Conservation (phyloP, 495 filamentous ascomycete species). For the Penicillium angulare region DNA sequence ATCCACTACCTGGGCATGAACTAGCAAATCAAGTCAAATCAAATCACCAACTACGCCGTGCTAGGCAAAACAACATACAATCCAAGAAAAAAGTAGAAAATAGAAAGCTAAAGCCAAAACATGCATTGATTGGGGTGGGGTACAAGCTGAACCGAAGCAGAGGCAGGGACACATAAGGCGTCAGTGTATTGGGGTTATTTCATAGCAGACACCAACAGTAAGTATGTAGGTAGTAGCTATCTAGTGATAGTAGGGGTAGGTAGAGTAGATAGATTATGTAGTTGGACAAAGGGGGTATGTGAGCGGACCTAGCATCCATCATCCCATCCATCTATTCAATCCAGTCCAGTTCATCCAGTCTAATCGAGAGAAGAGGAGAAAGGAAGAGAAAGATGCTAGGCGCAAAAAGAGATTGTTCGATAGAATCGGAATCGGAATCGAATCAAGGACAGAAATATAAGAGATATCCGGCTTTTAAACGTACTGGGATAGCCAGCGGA, state of each 20-base stretch:
- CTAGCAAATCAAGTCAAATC: not conserved
- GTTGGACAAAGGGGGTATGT: not conserved
- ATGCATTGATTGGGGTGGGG: constrained; percentile 5
- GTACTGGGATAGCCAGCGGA: constrained; percentile 56
- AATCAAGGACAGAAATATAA: not conserved
- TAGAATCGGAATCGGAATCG: no score
- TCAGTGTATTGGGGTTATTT: not conserved
- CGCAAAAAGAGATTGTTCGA: not conserved
- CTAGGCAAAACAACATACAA: not conserved
- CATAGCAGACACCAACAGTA: no score
- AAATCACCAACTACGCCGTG: not conserved
- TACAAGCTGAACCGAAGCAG: not conserved
- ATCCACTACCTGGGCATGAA: no score
- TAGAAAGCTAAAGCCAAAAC: not conserved
- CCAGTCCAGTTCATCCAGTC: no score
- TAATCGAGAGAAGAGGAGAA: not conserved
- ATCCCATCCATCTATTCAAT: not conserved
- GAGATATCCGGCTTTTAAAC: constrained; percentile 36
- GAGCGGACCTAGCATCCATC: not conserved
- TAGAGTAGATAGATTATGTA: constrained; percentile 1
- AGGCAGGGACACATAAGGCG: constrained; percentile 1
- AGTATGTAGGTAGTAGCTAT: constrained; percentile 1
- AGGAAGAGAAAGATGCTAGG: not conserved
- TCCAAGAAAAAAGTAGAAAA: not conserved
- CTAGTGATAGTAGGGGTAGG: not conserved